These are phyloP conservation scores for Penicillium lividum DNA, from an alignment of 495 filamentous ascomycete genomes.

Conservation along the genomic window DNA sequence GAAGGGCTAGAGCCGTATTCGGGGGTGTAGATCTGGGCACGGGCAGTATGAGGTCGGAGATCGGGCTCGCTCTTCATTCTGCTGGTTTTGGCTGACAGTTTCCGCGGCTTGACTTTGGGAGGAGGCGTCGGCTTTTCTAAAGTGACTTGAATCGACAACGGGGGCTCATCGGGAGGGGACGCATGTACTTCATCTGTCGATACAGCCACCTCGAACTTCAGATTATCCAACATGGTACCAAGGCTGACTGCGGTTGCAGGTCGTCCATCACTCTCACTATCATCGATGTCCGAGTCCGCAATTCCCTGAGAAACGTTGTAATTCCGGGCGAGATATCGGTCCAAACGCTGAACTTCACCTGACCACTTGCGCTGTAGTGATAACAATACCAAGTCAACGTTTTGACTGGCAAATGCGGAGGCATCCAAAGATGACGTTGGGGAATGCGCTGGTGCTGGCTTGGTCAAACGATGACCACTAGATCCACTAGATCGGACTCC, in stretches of 20 bases:
- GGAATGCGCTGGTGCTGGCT: constrained; percentile 27
- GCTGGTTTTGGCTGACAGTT: constrained; percentile 2
- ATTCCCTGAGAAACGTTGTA: constrained; percentile 55
- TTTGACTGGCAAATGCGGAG: constrained; percentile 42
- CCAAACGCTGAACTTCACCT: constrained; percentile 55
- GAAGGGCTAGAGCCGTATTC: constrained; percentile 27
- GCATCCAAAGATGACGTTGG: constrained; percentile 26
- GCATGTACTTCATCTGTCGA: constrained; percentile 35
- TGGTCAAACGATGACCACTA: constrained; percentile 36
- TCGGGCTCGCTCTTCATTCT: constrained; percentile 20
- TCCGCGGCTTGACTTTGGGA: constrained; percentile 4
- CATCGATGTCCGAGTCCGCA: constrained; percentile 28
- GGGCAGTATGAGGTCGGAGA: constrained; percentile 29
- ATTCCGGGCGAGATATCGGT: constrained; percentile 63
- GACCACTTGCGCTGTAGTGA: constrained; percentile 65
- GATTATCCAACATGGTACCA: constrained; percentile 42
- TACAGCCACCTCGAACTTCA: constrained; percentile 43
- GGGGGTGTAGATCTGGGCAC: constrained; percentile 23
- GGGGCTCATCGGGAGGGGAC: constrained; percentile 22
- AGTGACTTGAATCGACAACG: constrained; percentile 16
- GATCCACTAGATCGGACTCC: constrained; percentile 29
- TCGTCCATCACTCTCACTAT: constrained; percentile 39
- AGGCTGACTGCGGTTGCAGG: constrained; percentile 42
- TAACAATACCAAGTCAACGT: constrained; percentile 54
- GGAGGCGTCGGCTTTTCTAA: constrained; percentile 1